These are phyloP conservation scores for Cystobasidium sp. DNA, from an alignment of 1,284 basidiomycete species.

Conservation along the genomic window DNA sequence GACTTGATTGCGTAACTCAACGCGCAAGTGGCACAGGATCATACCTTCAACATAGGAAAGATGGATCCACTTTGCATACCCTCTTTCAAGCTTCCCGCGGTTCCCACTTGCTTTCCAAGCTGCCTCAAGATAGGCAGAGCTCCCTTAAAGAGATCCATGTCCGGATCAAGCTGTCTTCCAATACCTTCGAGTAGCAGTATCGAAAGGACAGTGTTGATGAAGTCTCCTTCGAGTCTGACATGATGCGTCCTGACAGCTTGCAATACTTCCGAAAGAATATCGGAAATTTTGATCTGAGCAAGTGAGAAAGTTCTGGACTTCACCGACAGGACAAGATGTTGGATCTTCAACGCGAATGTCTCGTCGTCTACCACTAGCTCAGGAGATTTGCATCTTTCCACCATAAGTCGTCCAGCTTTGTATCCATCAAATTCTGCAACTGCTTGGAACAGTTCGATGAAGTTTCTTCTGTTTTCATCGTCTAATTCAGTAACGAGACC, in stretches of 20 bases:
- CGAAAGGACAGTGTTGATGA: conserved; percentile 95
- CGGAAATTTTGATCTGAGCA: conserved; percentile 92
- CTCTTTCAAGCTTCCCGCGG: conserved; percentile 23
- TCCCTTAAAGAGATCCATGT: conserved; percentile 89
- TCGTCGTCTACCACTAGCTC: conserved; percentile 88
- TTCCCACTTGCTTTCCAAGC: conserved; percentile 84
- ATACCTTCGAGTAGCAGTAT: conserved; percentile 95
- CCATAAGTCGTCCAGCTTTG: conserved; percentile 91
- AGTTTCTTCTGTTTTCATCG: conserved; percentile 80
- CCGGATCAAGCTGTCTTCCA: conserved; percentile 88
- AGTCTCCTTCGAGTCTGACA: conserved; percentile 98
- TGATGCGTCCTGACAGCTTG: conserved; percentile 88
- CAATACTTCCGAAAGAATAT: conserved; percentile 86
- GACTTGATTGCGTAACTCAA: too few species aligned
- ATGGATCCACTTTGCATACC: conserved; percentile 14
- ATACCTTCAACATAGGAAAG: conserved; percentile 39
- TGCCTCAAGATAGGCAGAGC: conserved; percentile 87
- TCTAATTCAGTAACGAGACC: conserved; percentile 89
- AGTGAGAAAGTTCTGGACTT: conserved; percentile 96
- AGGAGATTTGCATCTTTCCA: conserved; percentile 90
- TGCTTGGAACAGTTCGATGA: conserved; percentile 93
- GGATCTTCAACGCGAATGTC: conserved; percentile 95
- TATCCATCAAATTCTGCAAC: conserved; percentile 97
- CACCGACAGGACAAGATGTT: conserved; percentile 88
- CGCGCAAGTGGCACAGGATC: too few species aligned